Evolutionary conservation across 495 filamentous ascomycete genomes (phyloP).

Genomic region (Pseudomonodictys pantanalensis): DNA sequence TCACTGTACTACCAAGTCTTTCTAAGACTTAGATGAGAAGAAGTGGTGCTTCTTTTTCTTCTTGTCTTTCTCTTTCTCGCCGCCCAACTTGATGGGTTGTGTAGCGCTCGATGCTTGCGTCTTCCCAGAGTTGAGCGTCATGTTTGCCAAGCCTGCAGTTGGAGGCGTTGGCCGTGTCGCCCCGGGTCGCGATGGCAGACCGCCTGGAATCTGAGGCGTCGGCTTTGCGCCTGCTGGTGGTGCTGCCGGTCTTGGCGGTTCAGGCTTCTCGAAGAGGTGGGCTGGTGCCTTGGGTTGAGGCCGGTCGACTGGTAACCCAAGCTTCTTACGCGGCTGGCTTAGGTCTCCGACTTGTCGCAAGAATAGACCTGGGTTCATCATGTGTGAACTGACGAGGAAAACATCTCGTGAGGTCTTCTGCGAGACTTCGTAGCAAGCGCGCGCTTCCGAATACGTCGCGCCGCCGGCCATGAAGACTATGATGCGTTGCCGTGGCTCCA

Average conservation of each 20-base stretch:
- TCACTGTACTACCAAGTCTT: background rate
- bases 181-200: constrained; percentile 16
- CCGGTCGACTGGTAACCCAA: constrained; percentile 78
- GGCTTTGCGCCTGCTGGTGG: constrained; percentile 44
- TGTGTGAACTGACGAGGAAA: constrained; percentile 88
- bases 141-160: constrained; percentile 54
- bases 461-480: constrained; percentile 96
- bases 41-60: constrained; percentile 78
- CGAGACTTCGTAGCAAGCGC: constrained; percentile 85
- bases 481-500: constrained; percentile 83
- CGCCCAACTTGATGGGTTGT: constrained; percentile 8
- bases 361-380: constrained; percentile 78
- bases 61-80: constrained; percentile 51
- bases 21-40: constrained; percentile 59
- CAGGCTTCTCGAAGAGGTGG: constrained; percentile 79
- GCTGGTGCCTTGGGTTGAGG: constrained; percentile 77
- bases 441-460: constrained; percentile 84
- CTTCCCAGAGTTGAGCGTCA: constrained; percentile 51
- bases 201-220: constrained; percentile 35
- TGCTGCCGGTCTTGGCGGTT: constrained; percentile 44
- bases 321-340: constrained; percentile 64
- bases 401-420: constrained; percentile 69
- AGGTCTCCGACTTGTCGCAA: constrained; percentile 78
- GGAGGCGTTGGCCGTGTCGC: constrained; percentile 48
- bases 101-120: constrained; percentile 39